A percentile compares a stretch with the other conserved stretches of the same genome.
phyloP scores from a whole-genome alignment of 495 filamentous ascomycete species.

The Stereocaulon alpinum region DNA sequence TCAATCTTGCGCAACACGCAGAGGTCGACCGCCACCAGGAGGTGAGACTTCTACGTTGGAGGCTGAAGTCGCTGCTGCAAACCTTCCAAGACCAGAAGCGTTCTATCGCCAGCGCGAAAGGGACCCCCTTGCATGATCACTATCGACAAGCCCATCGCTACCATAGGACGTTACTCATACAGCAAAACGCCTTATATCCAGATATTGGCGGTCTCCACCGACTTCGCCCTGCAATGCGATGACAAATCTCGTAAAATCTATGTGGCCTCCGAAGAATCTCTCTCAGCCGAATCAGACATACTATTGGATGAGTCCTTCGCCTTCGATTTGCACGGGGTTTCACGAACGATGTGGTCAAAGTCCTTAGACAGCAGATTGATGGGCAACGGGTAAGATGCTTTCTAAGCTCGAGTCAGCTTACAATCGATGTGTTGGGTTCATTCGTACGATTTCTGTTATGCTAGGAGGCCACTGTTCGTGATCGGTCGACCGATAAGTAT shows the following conservation, averaged over 20 bases:
- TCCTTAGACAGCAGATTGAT: slow-evolving; percentile 5
- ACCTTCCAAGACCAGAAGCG: neutral
- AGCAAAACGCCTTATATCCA: no score
- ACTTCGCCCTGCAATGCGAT: no score
- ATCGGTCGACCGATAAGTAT: slow-evolving; percentile 19
- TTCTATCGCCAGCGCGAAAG: neutral
- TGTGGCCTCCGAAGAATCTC: no score
- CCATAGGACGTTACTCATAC: no score
- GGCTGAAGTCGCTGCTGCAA: neutral
- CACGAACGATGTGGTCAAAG: slow-evolving; percentile 1
- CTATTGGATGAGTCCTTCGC: neutral
- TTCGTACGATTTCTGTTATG: slow-evolving; percentile 19
- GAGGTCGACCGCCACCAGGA: neutral
- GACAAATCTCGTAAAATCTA: no score
- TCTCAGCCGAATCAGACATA: no score
- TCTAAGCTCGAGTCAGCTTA: slow-evolving; percentile 15
- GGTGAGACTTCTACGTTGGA: neutral
- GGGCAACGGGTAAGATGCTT: slow-evolving; percentile 11
- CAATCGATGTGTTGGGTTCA: slow-evolving; percentile 13
- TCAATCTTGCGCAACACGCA: slow-evolving; percentile 6
- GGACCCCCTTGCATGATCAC: neutral
- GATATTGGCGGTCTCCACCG: no score
- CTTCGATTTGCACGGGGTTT: neutral
- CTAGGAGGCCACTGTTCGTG: slow-evolving; percentile 16
- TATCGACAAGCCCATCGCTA: neutral